These are phyloP conservation scores for Amphichorda felina DNA, from an alignment of 2,329 filamentous ascomycete genomes.

Conservation along the genomic window DNA sequence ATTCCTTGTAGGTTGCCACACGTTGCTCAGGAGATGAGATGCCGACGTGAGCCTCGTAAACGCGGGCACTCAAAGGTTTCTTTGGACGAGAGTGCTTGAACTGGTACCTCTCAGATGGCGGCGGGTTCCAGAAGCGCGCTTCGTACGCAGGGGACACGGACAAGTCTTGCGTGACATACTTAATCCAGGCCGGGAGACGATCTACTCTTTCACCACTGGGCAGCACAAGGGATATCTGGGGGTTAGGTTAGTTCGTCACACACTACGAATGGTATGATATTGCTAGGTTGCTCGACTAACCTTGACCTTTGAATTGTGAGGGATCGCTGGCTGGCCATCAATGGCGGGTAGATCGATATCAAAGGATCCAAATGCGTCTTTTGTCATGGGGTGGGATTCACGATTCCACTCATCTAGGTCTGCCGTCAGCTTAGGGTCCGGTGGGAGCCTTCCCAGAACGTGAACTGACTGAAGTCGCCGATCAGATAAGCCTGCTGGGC, in stretches of 20 bases:
- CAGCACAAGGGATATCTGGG: conserved; percentile 72
- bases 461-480: conserved; percentile 76
- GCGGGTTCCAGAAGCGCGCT: conserved; percentile 94
- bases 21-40: conserved; percentile 86
- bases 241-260: not conserved
- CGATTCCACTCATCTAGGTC: conserved; percentile 71
- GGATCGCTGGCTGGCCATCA: conserved; percentile 65
- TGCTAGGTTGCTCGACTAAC: conserved; percentile 29
- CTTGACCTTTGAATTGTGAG: conserved; percentile 95
- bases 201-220: conserved; percentile 74
- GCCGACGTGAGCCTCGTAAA: conserved; percentile 98
- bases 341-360: conserved; percentile 66
- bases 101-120: conserved; percentile 59
- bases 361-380: conserved; percentile 76
- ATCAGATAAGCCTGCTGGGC: conserved; percentile 74
- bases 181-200: conserved; percentile 92
- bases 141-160: conserved; percentile 86
- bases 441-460: not conserved
- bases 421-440: conserved; percentile 12
- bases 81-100: conserved; percentile 76
- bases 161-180: conserved; percentile 89
- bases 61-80: conserved; percentile 75
- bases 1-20: conserved; percentile 94
- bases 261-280: not conserved
- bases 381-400: conserved; percentile 76